These are phyloP conservation scores for Bacterosira constricta DNA, from an alignment of 108 stramenopile species.

Conservation along the genomic window DNA sequence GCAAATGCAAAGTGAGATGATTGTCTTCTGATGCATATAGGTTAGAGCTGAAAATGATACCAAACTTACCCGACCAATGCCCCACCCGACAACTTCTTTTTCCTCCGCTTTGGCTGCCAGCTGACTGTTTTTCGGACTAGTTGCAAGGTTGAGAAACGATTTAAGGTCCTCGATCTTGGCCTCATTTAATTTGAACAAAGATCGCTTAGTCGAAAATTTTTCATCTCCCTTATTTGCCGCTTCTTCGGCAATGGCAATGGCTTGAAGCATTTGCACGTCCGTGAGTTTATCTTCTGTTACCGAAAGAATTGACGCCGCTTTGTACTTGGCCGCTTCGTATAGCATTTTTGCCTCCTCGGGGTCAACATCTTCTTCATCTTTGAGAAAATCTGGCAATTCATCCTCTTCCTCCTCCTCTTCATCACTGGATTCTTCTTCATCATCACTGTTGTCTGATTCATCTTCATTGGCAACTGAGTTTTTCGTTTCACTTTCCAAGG, in stretches of 20 bases:
- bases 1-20: too few relatives aligned
- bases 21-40: too few relatives aligned
- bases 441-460: conserved; percentile 14
- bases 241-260: conserved; percentile 49
- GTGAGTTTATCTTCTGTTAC: conserved; percentile 45
- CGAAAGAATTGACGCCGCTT: conserved; percentile 48
- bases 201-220: conserved; percentile 47
- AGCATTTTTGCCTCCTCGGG: conserved; percentile 37
- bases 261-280: conserved; percentile 54
- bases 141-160: conserved; percentile 31
- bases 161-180: conserved; percentile 50
- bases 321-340: conserved; percentile 46
- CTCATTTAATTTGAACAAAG: conserved; percentile 42
- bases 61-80: conserved; percentile 40
- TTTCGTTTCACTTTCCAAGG: conserved; percentile 12
- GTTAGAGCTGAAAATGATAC: too few relatives aligned
- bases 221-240: conserved; percentile 47
- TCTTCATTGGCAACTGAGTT: conserved; percentile 27
- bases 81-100: conserved; percentile 30
- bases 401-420: conserved; percentile 47
- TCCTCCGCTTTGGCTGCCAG: background rate
- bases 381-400: conserved; percentile 41
- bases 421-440: conserved; percentile 2
- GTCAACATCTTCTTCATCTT: conserved; percentile 33
- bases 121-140: background rate